phyloP scores from a whole-genome alignment of 2,329 filamentous ascomycete species.

The Lomentospora prolificans region DNA sequence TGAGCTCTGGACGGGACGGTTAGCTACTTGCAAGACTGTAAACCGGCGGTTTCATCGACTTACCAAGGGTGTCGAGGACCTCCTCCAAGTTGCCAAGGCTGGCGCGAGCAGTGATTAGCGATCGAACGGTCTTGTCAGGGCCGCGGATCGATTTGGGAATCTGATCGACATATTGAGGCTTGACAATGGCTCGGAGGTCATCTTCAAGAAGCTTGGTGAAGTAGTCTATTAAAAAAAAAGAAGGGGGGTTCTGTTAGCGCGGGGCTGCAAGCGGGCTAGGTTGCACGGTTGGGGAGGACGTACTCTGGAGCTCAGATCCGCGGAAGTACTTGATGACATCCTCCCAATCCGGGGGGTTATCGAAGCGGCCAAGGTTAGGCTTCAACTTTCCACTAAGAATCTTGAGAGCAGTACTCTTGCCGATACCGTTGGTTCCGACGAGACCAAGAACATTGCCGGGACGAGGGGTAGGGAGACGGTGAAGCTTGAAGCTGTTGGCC shows the following conservation, averaged over 20 bases:
- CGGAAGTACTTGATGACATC: conserved; percentile 98
- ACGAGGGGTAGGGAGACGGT: conserved; percentile 89
- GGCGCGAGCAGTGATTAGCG: conserved; percentile 65
- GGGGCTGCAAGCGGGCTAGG: not conserved
- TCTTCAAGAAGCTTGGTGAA: conserved; percentile 98
- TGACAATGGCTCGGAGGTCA: conserved; percentile 93
- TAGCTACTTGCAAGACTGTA: conserved; percentile 16
- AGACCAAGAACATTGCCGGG: conserved; percentile 92
- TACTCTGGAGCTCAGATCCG: conserved; percentile 94
- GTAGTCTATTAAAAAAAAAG: conserved; percentile 60
- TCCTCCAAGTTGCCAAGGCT: conserved; percentile 73
- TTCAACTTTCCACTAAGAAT: conserved; percentile 98
- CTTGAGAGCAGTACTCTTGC: conserved; percentile 99
- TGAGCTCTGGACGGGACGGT: conserved; percentile 46
- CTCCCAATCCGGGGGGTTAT: conserved; percentile 98
- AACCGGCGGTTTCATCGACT: not conserved
- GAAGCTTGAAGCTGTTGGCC: conserved; percentile 99
- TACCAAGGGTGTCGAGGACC: conserved; percentile 62
- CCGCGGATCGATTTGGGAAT: conserved; percentile 87
- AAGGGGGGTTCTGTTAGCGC: not conserved
- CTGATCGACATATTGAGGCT: conserved; percentile 98
- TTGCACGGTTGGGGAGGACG: conserved; percentile 28
- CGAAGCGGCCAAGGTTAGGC: conserved; percentile 89
- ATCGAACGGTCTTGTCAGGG: conserved; percentile 67
- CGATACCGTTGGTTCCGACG: conserved; percentile 99